Evolutionary conservation across 1,139 yeast genomes (phyloP).

Genomic region (Candida labiduridarum): DNA sequence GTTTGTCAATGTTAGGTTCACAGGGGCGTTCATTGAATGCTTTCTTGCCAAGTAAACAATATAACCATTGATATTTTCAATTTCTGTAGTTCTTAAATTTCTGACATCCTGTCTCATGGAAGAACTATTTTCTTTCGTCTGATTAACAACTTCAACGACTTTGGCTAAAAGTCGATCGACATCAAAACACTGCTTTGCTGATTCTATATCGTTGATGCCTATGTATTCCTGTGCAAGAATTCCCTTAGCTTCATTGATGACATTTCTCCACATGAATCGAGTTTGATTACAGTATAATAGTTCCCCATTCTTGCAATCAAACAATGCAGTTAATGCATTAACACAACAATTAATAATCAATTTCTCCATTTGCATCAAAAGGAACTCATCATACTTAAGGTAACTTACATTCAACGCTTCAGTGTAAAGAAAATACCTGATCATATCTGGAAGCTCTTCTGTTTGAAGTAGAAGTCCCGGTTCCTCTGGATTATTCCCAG

Average conservation of each 20-base stretch:
- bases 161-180: constrained; percentile 45
- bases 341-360: constrained; percentile 73
- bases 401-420: constrained; percentile 44
- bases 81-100: constrained; percentile 65
- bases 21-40: constrained; percentile 41
- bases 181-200: constrained; percentile 40
- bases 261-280: constrained; percentile 32
- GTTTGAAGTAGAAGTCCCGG: constrained; percentile 2
- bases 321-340: constrained; percentile 71
- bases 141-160: constrained; percentile 49
- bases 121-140: constrained; percentile 63
- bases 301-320: constrained; percentile 75
- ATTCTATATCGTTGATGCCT: constrained; percentile 20
- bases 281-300: constrained; percentile 43
- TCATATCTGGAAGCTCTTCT: constrained; percentile 28
- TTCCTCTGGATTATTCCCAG: constrained; percentile 10
- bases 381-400: constrained; percentile 54
- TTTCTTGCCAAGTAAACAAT: constrained; percentile 54
- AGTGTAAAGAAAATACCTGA: constrained; percentile 33
- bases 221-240: constrained; percentile 44
- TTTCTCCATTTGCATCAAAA: constrained; percentile 71
- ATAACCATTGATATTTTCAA: constrained; percentile 79
- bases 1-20: constrained; percentile 49
- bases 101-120: constrained; percentile 88
- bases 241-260: constrained; percentile 50